Evolutionary conservation across 331 rosid species (phyloP), one percentile per base, ranked within the genome.

Genomic region (Spiraea crenata): DNA sequence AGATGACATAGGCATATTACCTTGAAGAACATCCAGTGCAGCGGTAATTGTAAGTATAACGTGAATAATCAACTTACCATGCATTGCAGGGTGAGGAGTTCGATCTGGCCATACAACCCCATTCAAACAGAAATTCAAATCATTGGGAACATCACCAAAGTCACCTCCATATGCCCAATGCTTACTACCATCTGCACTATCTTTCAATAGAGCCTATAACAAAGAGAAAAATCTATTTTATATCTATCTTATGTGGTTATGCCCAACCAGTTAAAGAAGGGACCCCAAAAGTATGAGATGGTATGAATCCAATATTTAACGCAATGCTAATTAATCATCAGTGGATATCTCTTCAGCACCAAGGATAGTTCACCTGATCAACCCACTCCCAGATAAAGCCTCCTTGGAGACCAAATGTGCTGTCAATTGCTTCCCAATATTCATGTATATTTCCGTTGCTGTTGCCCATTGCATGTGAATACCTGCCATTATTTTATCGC

Each of bases 351-450:
- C 72, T 54, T 48, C 58, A 49, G 74, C 55, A 74, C 45, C 38
- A 50, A 50, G 50, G 72, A 71, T 71, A 12, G 60, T 42, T 67
- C 14, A 85, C 99, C 85, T 93, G 96, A 83, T 93, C 97, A 80
- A 87, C 99, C 99, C 99, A 93, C 2, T 93, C 99, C 99, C 99
- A 93, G 81, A 93, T 91, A 79, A 93, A 93, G 76, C 99, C 99
- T 56, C 99, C 99, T 83, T 93, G 99, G 52, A 93, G 97, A 76
- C 99, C 99, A 82, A 93, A 91, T 72, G 90, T 89, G 88, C 48
- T 77, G 75, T 93, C 99, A 76, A 93, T 91, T 67, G 91, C 96
- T 82, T 93, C 97, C 99, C 99, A 93, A 85, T 93, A 93, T 82
- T 76, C 60, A 72, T 89, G 95, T 56, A 93, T 64, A 74, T 87